phyloP scores from a whole-genome alignment of 2,329 filamentous ascomycete genomes.

The Fusarium sp. region DNA sequence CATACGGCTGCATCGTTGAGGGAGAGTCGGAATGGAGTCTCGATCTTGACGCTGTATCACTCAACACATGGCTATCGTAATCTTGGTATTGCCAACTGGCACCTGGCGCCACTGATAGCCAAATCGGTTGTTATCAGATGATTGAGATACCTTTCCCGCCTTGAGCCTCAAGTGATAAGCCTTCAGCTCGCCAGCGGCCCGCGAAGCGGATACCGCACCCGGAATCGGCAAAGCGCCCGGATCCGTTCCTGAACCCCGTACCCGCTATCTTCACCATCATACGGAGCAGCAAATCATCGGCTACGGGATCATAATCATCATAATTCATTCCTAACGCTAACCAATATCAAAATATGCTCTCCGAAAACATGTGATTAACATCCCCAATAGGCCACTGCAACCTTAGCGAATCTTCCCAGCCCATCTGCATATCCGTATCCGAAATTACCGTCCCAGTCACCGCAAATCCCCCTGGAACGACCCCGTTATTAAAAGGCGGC shows the following conservation, averaged over 20 bases:
- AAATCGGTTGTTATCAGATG: not conserved
- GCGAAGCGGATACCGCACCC: not conserved
- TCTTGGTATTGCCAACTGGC: not conserved
- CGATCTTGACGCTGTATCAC: not conserved
- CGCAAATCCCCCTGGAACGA: not conserved
- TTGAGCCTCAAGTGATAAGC: not conserved
- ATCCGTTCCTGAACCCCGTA: not conserved
- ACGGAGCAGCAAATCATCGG: not conserved
- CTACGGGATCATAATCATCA: not conserved
- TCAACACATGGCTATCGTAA: too few relatives aligned
- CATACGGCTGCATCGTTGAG: not conserved
- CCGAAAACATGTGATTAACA: constrained; percentile 31
- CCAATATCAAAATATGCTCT: constrained; percentile 8
- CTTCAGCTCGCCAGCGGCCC: not conserved
- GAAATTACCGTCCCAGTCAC: not conserved
- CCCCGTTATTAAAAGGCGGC: not conserved
- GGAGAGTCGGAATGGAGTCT: too few relatives aligned
- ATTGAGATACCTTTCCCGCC: not conserved
- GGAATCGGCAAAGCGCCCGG: not conserved
- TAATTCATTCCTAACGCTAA: not conserved
- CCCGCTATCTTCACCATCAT: not conserved
- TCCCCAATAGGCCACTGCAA: constrained; percentile 28
- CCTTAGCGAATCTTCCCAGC: constrained; percentile 21
- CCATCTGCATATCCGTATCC: constrained; percentile 27
- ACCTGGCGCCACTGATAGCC: accelerated